Conservation (phyloP, 495 filamentous ascomycete genomes). For the Penicillium cinerascens region DNA sequence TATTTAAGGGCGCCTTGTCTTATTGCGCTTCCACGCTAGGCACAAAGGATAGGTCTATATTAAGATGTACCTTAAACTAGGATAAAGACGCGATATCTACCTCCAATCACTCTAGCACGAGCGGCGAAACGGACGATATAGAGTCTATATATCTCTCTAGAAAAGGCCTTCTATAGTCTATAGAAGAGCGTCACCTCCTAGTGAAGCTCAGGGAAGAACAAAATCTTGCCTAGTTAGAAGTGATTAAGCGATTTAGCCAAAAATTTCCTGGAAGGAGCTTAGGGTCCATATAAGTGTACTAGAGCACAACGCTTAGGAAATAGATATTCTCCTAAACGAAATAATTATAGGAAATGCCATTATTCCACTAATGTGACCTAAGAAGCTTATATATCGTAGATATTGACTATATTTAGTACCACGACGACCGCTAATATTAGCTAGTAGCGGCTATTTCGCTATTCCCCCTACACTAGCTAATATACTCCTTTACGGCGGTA, state of each 20-base stretch:
- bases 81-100: background rate
- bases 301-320: constrained; percentile 6
- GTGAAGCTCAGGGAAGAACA: constrained; percentile 11
- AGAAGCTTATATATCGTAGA: no score
- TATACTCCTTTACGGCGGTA: no score
- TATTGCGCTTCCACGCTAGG: constrained; percentile 1
- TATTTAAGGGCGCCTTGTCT: constrained; percentile 11
- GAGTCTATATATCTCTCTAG: constrained; percentile 1
- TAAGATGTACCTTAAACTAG: background rate
- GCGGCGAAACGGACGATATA: no score
- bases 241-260: constrained; percentile 1
- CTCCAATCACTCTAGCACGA: background rate
- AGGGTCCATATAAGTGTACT: constrained; percentile 6
- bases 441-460: no score
- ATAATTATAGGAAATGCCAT: no score
- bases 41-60: background rate
- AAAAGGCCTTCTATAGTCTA: constrained; percentile 1
- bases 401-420: no score
- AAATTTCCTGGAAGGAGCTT: constrained; percentile 10
- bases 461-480: no score
- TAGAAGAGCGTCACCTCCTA: constrained; percentile 4
- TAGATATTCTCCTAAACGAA: no score
- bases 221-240: constrained; percentile 6
- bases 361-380: no score
- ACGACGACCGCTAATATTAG: no score